Evolutionary conservation across 192 early-diverging fungal genomes (phyloP).

Genomic region (Coemansia sp.): DNA sequence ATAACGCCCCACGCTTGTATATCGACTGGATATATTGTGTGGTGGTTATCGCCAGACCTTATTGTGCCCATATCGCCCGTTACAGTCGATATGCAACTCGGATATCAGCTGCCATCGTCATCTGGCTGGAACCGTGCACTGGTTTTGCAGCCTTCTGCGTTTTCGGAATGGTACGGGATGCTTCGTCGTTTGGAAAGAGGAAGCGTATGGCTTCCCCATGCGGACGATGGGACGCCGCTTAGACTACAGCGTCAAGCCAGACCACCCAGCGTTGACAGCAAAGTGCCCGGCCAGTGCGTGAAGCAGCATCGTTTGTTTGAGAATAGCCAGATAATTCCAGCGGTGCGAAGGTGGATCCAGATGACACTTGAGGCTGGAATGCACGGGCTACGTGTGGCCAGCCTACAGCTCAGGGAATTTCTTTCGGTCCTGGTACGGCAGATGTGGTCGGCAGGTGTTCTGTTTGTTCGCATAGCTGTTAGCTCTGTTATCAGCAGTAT

Average conservation of each 20-base stretch:
- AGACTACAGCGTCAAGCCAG: slow-evolving; percentile 11
- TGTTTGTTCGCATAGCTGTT: neutral
- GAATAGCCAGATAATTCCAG: too few relatives aligned
- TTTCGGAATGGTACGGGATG: slow-evolving; percentile 53
- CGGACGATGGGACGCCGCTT: slow-evolving; percentile 46
- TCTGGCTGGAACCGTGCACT: neutral
- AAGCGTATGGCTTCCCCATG: slow-evolving; percentile 35
- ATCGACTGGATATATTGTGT: slow-evolving; percentile 22
- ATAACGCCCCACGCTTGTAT: slow-evolving; percentile 24
- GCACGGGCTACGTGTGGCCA: neutral
- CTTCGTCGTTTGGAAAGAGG: slow-evolving; percentile 33
- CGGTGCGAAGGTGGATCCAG: neutral
- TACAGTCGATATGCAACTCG: slow-evolving; percentile 41
- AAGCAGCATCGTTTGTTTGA: neutral
- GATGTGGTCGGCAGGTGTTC: slow-evolving; percentile 4
- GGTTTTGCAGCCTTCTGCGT: slow-evolving; percentile 10
- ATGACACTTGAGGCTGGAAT: neutral
- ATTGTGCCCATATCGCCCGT: slow-evolving; percentile 38
- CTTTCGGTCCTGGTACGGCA: neutral
- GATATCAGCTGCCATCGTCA: slow-evolving; percentile 8
- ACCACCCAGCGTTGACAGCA: neutral
- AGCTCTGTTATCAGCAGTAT: neutral
- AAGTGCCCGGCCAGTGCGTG: neutral
- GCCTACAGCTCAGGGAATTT: neutral
- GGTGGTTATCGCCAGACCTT: slow-evolving; percentile 44